Conservation (phyloP, 1,139 yeast species). For the Wickerhamomyces sp. region DNA sequence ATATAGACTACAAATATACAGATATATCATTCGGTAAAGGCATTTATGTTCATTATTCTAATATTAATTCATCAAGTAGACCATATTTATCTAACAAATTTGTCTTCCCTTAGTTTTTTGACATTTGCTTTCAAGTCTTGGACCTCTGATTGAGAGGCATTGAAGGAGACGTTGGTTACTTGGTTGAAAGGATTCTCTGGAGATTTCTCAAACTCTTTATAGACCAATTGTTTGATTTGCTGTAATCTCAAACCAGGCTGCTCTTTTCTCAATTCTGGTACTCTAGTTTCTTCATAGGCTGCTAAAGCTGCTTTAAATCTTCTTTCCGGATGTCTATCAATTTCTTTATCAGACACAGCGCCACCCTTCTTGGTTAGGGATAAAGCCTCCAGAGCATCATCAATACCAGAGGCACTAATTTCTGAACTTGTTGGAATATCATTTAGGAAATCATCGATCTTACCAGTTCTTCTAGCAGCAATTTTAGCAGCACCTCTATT, state of each 20-base stretch:
- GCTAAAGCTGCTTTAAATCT: constrained; percentile 78
- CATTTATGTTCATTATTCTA: neutral
- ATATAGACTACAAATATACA: neutral
- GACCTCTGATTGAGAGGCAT: constrained; percentile 59
- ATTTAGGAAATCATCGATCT: constrained; percentile 59
- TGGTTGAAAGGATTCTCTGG: constrained; percentile 86
- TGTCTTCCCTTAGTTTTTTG: constrained; percentile 40
- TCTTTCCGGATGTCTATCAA: constrained; percentile 87
- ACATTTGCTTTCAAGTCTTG: constrained; percentile 44
- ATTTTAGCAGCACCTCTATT: constrained; percentile 71
- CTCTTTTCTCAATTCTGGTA: constrained; percentile 72
- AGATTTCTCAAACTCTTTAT: constrained; percentile 78
- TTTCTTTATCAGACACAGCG: constrained; percentile 54
- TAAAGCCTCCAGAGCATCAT: constrained; percentile 74
- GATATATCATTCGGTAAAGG: neutral
- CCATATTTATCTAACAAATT: constrained; percentile 12
- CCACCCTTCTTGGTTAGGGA: constrained; percentile 54
- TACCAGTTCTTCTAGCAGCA: constrained; percentile 58
- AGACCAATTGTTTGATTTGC: constrained; percentile 68
- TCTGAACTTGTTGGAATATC: constrained; percentile 34
- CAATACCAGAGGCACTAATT: constrained; percentile 71
- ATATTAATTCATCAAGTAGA: neutral
- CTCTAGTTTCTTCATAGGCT: constrained; percentile 66
- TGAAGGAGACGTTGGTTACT: constrained; percentile 51
- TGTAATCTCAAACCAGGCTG: constrained; percentile 77